Evolutionary conservation across 805 yeast species (phyloP).

Genomic region (Wickerhamiella spandovensis): DNA sequence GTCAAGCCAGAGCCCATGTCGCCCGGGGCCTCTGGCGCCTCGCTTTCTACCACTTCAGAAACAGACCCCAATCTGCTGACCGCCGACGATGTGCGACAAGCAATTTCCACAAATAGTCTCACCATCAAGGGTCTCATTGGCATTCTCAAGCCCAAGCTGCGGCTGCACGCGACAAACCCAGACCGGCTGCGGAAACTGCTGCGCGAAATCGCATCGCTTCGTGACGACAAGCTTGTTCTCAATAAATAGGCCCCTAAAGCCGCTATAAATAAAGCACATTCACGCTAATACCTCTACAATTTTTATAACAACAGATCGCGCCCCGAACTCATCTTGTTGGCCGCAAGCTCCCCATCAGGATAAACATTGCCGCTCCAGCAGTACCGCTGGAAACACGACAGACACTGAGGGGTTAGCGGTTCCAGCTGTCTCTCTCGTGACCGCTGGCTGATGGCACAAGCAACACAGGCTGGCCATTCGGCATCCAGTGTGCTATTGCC

Average conservation of each 20-base stretch:
- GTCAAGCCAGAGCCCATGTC: constrained; percentile 1
- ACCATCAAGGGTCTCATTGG: constrained; percentile 52
- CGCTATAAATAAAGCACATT: neutral
- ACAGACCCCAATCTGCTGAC: constrained; percentile 37
- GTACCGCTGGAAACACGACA: constrained; percentile 52
- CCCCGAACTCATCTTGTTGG: neutral
- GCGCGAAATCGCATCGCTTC: constrained; percentile 42
- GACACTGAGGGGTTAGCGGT: constrained; percentile 49
- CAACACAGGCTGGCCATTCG: constrained; percentile 62
- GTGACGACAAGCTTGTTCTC: constrained; percentile 29
- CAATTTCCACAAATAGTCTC: constrained; percentile 34
- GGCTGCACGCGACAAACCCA: constrained; percentile 50
- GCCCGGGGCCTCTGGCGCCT: constrained; percentile 26
- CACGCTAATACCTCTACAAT: no score
- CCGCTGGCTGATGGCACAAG: constrained; percentile 73
- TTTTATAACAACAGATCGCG: neutral
- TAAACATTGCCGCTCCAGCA: constrained; percentile 54
- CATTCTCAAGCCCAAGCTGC: constrained; percentile 47
- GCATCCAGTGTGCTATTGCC: constrained; percentile 52
- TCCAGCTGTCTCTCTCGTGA: constrained; percentile 58
- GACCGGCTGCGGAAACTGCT: constrained; percentile 44
- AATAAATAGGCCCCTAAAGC: constrained; percentile 3
- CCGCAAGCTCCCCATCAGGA: constrained; percentile 1
- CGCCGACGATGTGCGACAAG: constrained; percentile 54
- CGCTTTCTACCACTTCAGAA: constrained; percentile 12